Base-by-base conservation (phyloP, 2,329 filamentous ascomycete species). In the Calonectria pseudoreteaudii region DNA sequence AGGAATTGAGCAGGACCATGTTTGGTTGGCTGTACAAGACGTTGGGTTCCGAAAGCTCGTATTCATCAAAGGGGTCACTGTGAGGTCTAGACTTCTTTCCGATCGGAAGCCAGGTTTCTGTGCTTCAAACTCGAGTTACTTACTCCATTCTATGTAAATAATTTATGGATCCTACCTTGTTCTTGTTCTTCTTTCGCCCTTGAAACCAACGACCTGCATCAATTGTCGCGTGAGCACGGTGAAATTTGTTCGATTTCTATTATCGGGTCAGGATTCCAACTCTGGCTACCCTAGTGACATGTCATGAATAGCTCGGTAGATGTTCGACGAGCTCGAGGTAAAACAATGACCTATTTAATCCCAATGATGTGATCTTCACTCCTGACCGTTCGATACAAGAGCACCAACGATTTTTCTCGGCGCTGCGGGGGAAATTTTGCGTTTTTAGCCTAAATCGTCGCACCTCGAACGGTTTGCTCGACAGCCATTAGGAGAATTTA, bases 1-100 rank as follows among this genome's bases (percentile, higher is more conserved):
- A 76, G 20, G 74, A 76, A 47, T 38, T 76, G 26, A 44, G 52
- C 18, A 58, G 72, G n/a, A 50, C 49, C 16, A 73, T 76, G 8
- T 68, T 68, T 73, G 49, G 66, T 3, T 76, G 74, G 74, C 20
- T 76, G 64, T 66, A 71, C 26, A 70, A 73, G 67, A 71, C 64
- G 4, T 20, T 62, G 14, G 56, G 56, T 28, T 28, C 56, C 3
- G 8, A 18, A 13, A 10, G 36, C 23, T 28, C 56, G 9, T 62
- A 62, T 62, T 41, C 56, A 7, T 62, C 56, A 6, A 62, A 38
- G 34, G 2, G 5, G 4, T 41, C 31, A 18, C 31, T 28, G 18
- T 41, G 9, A 20, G 16, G 23, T 10, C 23, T 20, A 20, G 5
- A 11, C 2, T n/a, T 7, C 4, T 9, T 5, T 14, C 18, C 26